Evolutionary conservation across 1,139 yeast genomes (phyloP), one percentile per base, ranked within the genome.

Genomic region (Kodamaea plutei): DNA sequence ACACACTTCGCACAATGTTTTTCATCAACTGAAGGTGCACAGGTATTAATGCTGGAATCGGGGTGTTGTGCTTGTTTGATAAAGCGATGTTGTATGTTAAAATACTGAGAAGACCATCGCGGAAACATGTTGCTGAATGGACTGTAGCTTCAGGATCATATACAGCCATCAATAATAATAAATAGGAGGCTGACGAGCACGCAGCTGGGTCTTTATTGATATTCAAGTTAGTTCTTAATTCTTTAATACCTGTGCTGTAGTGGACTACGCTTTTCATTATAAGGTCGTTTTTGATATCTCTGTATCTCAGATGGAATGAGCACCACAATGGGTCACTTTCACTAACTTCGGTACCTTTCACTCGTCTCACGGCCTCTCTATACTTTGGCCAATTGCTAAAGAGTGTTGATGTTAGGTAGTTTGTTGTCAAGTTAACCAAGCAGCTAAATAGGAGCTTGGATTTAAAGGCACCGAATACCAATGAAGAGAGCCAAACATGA

Each of bases 61-160:
- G 37, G 18, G 4, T 41, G 3, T 30, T 29, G n/a, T n/a, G n/a
- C n/a, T n/a, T n/a, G n/a, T n/a, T n/a, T n/a, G n/a, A n/a, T 7
- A 49, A 31, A 26, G 53, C 48, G 24, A 56, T 38, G 34, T 61
- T 51, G 44, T 60, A 56, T 12, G 54, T 47, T 39, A 66, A 56
- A 15, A 65, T 58, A 21, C 65, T 52, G 37, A 66, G 62, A 27
- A 66, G 47, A 1, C 73, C 73, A 37, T 66, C 69, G 22, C 69
- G 48, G 37, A 65, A 67, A 36, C 73, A 66, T 25, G 49, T 51
- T 13, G 58, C 53, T 21, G 70, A 62, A 37, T 58, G 44, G n/a
- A 57, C 41, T 1, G 69, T 64, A 5, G 69, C 70, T 38, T 64
- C 70, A 1, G 72, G 72, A 36, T 67, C 73, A 40, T 67, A 67